These are phyloP conservation scores for Yarrowia galli DNA, from an alignment of 1,139 yeast species.

Conservation along the genomic window DNA sequence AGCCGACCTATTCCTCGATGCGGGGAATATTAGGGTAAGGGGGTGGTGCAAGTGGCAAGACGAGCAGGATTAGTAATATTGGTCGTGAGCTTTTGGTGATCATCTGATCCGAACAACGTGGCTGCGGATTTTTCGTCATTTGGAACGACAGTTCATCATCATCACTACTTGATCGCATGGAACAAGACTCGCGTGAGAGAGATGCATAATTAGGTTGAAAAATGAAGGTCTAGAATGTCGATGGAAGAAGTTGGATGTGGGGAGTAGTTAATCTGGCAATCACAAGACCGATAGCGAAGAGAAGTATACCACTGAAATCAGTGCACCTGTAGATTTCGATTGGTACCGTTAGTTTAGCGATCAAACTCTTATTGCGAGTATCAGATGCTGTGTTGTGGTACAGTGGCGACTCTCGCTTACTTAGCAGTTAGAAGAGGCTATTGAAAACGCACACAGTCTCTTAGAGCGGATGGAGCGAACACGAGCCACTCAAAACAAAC, in stretches of 20 bases:
- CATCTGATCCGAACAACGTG: neutral
- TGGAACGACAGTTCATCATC: too few relatives aligned
- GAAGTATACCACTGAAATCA: neutral
- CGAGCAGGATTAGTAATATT: neutral
- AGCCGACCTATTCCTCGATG: conserved; percentile 12
- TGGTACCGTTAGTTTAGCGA: neutral
- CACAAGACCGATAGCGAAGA: too few relatives aligned
- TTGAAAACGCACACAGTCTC: too few relatives aligned
- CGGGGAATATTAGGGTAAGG: conserved; percentile 22
- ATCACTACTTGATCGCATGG: too few relatives aligned
- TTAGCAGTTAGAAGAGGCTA: too few relatives aligned
- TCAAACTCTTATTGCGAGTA: neutral
- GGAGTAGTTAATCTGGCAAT: neutral
- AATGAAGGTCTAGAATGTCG: neutral
- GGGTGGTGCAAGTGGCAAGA: neutral
- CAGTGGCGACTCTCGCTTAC: too few relatives aligned
- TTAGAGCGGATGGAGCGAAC: too few relatives aligned
- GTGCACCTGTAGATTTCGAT: neutral
- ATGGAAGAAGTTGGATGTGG: neutral
- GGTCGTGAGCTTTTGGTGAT: neutral
- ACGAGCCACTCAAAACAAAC: neutral
- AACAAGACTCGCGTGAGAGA: too few relatives aligned
- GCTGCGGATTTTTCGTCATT: neutral
- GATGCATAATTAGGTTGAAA: conserved; percentile 4
- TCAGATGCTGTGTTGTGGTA: too few relatives aligned